Percentiles rank a stretch among this genome's conserved stretches.
Conservation (phyloP, 768 basidiomycete species). For the Lactarius sanguifluus region DNA sequence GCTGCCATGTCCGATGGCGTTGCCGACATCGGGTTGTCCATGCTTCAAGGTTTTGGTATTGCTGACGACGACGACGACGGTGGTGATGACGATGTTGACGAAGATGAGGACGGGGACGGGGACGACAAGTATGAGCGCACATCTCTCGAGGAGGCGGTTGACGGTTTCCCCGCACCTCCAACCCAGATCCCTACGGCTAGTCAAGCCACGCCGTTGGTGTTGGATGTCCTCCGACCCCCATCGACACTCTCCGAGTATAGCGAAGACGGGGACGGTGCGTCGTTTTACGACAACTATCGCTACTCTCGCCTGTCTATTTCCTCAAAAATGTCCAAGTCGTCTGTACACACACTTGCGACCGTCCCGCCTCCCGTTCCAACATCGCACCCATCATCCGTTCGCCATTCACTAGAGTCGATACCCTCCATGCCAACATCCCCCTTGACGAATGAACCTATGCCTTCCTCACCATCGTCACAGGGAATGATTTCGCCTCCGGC, state of each 20-base stretch:
- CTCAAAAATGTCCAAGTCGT: slow-evolving; percentile 43
- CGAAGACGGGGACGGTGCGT: slow-evolving; percentile 64
- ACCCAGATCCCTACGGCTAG: slow-evolving; percentile 22
- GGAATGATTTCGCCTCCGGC: not conserved
- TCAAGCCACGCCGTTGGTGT: slow-evolving; percentile 3
- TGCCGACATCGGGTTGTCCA: slow-evolving; percentile 65
- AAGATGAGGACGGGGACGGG: slow-evolving; percentile 24
- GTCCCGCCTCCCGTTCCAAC: slow-evolving; percentile 36
- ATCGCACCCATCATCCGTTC: slow-evolving; percentile 26
- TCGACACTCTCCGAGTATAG: slow-evolving; percentile 32
- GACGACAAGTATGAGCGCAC: slow-evolving; percentile 15
- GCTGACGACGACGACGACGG: slow-evolving; percentile 33
- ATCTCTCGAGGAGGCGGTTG: slow-evolving; percentile 29
- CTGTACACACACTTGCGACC: slow-evolving; percentile 33
- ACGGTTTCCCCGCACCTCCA: slow-evolving; percentile 27
- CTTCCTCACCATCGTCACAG: not conserved
- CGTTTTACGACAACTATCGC: slow-evolving; percentile 78
- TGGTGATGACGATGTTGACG: slow-evolving; percentile 17
- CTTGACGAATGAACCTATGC: not conserved
- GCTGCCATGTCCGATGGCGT: slow-evolving; percentile 54
- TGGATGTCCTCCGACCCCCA: slow-evolving; percentile 7
- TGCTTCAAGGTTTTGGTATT: slow-evolving; percentile 53
- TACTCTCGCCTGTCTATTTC: slow-evolving; percentile 63
- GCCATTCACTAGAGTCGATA: slow-evolving; percentile 21
- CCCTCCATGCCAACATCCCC: not conserved